Conservation (phyloP, 768 basidiomycete species). For the Lactarius akahatsu region DNA sequence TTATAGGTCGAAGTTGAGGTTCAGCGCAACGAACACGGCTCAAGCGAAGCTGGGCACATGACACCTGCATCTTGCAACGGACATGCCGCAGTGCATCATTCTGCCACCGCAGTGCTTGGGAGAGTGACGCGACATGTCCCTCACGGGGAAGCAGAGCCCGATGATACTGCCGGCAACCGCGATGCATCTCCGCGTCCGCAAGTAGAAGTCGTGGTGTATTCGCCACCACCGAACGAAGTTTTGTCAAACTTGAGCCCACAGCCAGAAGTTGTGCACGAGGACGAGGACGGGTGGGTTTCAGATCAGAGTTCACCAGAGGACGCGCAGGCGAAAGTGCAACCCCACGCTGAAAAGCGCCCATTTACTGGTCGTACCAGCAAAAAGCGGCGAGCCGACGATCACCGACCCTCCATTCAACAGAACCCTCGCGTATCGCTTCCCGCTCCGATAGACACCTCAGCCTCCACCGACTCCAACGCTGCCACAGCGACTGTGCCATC, state of each 20-base stretch:
- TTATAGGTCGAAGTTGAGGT: slow-evolving; percentile 40
- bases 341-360: background rate
- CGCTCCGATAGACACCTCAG: background rate
- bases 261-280: slow-evolving; percentile 30
- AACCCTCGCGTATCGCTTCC: slow-evolving; percentile 2
- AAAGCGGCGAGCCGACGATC: slow-evolving; percentile 5
- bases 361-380: slow-evolving; percentile 24
- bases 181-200: background rate
- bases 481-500: slow-evolving; percentile 24
- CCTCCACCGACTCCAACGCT: background rate
- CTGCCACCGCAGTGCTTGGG: slow-evolving; percentile 32
- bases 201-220: background rate
- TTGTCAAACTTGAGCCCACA: background rate
- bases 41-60: slow-evolving; percentile 34
- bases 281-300: slow-evolving; percentile 64
- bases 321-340: background rate
- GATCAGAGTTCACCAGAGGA: slow-evolving; percentile 44
- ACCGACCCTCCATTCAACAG: slow-evolving; percentile 4
- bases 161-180: slow-evolving; percentile 8
- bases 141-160: slow-evolving; percentile 25
- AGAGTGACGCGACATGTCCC: slow-evolving; percentile 23
- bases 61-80: slow-evolving; percentile 33
- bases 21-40: slow-evolving; percentile 35
- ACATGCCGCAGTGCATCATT: slow-evolving; percentile 32
- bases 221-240: background rate